Evolutionary conservation across 768 basidiomycete species (phyloP).

Genomic region (Mrakia gelida): DNA sequence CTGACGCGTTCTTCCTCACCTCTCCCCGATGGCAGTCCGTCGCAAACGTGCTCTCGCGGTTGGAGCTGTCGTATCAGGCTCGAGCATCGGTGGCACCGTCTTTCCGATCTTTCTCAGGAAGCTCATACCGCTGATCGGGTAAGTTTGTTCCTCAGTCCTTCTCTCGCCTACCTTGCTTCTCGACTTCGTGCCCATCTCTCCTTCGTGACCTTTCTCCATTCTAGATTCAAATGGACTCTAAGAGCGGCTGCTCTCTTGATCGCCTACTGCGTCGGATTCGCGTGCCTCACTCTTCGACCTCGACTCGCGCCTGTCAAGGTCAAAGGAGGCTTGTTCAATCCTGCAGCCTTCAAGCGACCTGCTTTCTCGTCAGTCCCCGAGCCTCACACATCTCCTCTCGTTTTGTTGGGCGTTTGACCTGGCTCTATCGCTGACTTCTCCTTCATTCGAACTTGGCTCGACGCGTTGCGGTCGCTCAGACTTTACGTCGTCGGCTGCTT

Average conservation of each 20-base stretch:
- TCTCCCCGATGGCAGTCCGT: conserved; percentile 39
- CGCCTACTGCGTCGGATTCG: conserved; percentile 23
- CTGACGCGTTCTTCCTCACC: too few relatives aligned
- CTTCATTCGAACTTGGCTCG: too few relatives aligned
- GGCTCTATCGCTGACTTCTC: background rate
- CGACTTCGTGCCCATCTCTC: too few relatives aligned
- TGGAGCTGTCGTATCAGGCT: conserved; percentile 67
- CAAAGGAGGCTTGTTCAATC: conserved; percentile 31
- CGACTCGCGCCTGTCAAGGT: conserved; percentile 29
- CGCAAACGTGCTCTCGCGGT: conserved; percentile 66
- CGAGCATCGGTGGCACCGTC: conserved; percentile 59
- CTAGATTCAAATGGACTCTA: conserved; percentile 26
- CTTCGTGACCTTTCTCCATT: background rate
- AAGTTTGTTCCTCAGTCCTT: background rate
- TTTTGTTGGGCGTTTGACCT: too few relatives aligned
- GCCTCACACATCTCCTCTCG: too few relatives aligned
- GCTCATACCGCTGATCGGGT: conserved; percentile 20
- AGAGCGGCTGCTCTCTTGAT: conserved; percentile 31
- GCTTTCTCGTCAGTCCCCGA: conserved; percentile 16
- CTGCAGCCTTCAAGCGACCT: conserved; percentile 26
- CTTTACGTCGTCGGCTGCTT: background rate
- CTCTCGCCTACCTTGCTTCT: background rate
- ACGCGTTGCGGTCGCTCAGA: background rate
- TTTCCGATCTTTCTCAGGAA: conserved; percentile 56
- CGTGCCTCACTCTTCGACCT: conserved; percentile 24